Evolutionary conservation across 106 monocot genomes (phyloP), one percentile per base, ranked within the genome.

Genomic region (Triglochin maritima): DNA sequence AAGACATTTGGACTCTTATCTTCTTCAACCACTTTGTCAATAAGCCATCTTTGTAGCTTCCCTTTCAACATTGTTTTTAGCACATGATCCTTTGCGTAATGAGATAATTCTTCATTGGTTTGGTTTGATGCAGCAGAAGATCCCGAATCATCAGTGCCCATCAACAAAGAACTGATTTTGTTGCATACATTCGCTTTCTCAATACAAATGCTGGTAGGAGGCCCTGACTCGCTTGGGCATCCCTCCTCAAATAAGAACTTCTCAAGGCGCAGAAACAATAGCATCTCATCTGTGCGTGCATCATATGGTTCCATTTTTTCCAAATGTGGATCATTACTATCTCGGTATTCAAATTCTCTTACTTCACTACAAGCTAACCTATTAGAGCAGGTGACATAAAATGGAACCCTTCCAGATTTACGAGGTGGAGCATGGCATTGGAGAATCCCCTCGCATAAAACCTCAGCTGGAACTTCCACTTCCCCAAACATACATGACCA

Each of bases 401-500:
- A 96, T 56, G 85, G 91, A 43, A 96, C 86, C 64, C 80, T 78
- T 78, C 96, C 90, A 76, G 80, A 56, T 76, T 76, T 86, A 69
- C 83, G 96, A 7, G 63, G 69, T 54, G 90, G 96, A 44, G 86
- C 73, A 80, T 74, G 66, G 69, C 96, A 91, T 13, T 73, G 75
- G n/a, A 96, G 80, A 60, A 69, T 79, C 59, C 86, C 78, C 74
- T 91, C 79, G 60, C 72, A 79, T 51, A 86, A 60, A 70, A 96
- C 74, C 43, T 84, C 73, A 55, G 88, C 96, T 57, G 87, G 86
- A 57, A 96, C 96, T 86, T 96, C 90, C 63, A 83, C 74, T 82
- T 91, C 91, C 9, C 96, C 91, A 84, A 96, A 91, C 96, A 96
- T 96, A 61, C 96, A 96, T 42, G 96, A 96, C 91, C 90, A 91